Percentiles rank a stretch among this genome's conserved stretches.
Evolutionary conservation across 169 alveolate genomes (phyloP).

Genomic region (Plasmodium inui): DNA sequence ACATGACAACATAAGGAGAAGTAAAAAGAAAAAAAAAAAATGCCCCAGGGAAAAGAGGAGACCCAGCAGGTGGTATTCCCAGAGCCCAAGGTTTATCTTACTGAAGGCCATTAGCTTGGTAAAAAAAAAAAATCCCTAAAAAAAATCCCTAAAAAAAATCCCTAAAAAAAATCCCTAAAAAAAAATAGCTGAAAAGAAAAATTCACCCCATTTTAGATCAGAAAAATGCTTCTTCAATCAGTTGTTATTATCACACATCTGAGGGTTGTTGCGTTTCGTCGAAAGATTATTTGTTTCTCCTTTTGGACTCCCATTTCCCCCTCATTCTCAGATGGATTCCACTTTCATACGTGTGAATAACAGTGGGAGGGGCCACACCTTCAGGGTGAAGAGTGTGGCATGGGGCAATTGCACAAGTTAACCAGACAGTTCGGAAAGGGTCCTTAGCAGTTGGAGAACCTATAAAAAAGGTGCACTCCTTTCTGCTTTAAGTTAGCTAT

Average conservation of each 20-base stretch:
- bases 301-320: not conserved
- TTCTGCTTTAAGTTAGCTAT: not conserved
- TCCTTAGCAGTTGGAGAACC: not conserved
- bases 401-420: not conserved
- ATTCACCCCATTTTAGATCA: not conserved
- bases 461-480: not conserved
- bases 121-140: not conserved
- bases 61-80: not conserved
- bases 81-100: not conserved
- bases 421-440: not conserved
- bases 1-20: not conserved
- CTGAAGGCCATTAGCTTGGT: not conserved
- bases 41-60: not conserved
- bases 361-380: not conserved
- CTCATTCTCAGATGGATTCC: not conserved
- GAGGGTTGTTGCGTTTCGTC: not conserved
- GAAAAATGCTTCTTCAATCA: not conserved
- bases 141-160: too few species aligned
- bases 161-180: too few species aligned
- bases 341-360: not conserved
- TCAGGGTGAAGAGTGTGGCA: not conserved
- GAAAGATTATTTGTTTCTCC: not conserved
- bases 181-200: too few species aligned
- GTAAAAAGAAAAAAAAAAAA: not conserved
- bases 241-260: not conserved